Conservation (phyloP, 1,284 basidiomycete genomes). For the Entoloma clypeatum region DNA sequence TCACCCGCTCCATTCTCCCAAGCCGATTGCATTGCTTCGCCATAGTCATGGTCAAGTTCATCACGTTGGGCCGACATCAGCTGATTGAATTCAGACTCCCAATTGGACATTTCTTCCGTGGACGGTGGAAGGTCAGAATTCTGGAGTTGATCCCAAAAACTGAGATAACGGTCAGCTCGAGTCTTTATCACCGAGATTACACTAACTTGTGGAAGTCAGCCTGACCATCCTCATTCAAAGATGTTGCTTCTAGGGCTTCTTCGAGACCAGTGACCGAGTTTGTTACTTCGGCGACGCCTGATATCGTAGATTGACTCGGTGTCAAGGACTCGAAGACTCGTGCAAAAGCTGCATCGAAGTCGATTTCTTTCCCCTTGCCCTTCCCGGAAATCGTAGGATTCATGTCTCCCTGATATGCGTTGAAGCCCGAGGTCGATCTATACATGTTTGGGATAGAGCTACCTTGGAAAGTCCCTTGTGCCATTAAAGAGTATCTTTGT, state of each 20-base stretch:
- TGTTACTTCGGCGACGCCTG: conserved; percentile 54
- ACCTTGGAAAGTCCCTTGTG: conserved; percentile 31
- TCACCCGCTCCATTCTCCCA: conserved; percentile 56
- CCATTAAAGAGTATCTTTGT: conserved; percentile 35
- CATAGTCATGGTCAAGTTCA: conserved; percentile 60
- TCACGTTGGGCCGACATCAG: conserved; percentile 66
- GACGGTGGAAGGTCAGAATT: conserved; percentile 54
- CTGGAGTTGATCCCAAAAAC: conserved; percentile 58
- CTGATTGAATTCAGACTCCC: conserved; percentile 89
- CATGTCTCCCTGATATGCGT: conserved; percentile 26
- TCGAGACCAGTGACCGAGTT: conserved; percentile 39
- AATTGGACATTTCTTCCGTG: conserved; percentile 70
- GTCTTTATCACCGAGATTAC: conserved; percentile 2
- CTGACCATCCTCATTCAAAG: conserved; percentile 28
- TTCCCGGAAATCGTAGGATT: conserved; percentile 38
- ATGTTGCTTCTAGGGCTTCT: conserved; percentile 36
- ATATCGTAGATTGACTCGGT: conserved; percentile 39
- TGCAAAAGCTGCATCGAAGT: conserved; percentile 77
- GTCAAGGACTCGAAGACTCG: conserved; percentile 49
- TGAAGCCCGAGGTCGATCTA: conserved; percentile 27
- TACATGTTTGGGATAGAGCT: conserved; percentile 32
- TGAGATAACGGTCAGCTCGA: conserved; percentile 25
- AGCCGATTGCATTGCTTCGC: conserved; percentile 53
- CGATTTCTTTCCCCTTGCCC: conserved; percentile 69
- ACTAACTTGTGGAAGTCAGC: conserved; percentile 45